phyloP scores from a whole-genome alignment of 23 red algal species.

The Gracilaria gracilis region DNA sequence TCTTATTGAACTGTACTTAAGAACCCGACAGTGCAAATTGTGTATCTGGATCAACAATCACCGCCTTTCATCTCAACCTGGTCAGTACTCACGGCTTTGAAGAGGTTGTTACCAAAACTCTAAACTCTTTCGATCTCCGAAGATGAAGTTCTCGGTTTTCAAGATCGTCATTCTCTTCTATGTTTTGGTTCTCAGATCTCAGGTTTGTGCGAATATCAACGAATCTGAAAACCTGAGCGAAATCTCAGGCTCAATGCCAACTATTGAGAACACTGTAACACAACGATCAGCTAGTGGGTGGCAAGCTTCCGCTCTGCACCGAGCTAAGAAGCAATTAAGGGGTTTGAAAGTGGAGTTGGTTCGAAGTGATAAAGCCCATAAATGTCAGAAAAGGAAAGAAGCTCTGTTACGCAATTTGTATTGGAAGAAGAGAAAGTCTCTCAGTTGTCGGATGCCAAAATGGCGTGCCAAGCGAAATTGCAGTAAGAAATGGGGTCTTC shows the following conservation, averaged over 20 bases:
- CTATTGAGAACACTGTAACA: background rate
- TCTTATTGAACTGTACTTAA: too few relatives aligned
- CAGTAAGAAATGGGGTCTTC: slow-evolving; percentile 2
- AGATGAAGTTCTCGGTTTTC: background rate
- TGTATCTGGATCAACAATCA: too few relatives aligned
- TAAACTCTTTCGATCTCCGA: too few relatives aligned
- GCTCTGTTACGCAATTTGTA: background rate
- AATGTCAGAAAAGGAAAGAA: background rate
- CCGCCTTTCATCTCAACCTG: too few relatives aligned
- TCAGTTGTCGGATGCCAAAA: background rate
- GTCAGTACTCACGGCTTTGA: too few relatives aligned
- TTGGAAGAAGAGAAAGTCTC: background rate
- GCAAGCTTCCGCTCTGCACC: background rate
- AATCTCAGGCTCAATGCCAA: background rate
- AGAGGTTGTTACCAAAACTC: too few relatives aligned
- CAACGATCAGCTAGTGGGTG: background rate
- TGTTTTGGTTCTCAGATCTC: background rate
- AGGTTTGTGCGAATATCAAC: background rate
- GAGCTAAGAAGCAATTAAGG: background rate
- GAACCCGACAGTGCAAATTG: too few relatives aligned
- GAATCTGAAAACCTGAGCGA: background rate
- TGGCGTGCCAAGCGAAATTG: background rate
- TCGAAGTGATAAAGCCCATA: background rate
- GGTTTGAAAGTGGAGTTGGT: background rate
- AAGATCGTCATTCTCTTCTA: background rate